These are phyloP conservation scores for Circinella umbellata DNA, from an alignment of 371 early-diverging fungal species.

Conservation along the genomic window DNA sequence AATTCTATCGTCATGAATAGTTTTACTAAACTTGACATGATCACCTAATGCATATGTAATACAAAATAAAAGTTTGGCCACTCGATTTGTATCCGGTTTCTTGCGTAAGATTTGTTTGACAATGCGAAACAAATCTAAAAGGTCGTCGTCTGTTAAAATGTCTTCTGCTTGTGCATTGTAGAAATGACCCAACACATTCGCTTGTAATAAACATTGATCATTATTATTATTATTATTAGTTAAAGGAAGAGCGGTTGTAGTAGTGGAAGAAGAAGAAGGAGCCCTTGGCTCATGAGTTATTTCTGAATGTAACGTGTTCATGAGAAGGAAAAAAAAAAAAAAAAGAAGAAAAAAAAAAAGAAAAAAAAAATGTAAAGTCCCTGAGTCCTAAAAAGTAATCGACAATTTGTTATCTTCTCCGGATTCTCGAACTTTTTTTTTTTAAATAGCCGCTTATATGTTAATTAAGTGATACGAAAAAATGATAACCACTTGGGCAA, in stretches of 20 bases:
- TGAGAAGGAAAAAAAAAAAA: conserved; percentile 1
- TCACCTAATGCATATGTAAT: conserved; percentile 51
- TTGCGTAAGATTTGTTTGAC: conserved; percentile 46
- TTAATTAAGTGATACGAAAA: no score
- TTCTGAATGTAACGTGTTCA: conserved; percentile 13
- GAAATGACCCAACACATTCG: conserved; percentile 1
- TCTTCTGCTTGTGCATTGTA: conserved; percentile 49
- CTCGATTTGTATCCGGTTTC: conserved; percentile 38
- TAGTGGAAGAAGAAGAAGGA: no score
- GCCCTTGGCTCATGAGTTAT: not conserved
- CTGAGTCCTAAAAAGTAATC: no score
- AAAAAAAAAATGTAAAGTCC: no score
- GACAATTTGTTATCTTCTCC: no score
- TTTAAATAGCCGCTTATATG: no score
- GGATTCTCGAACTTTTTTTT: no score
- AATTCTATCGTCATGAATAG: conserved; percentile 37
- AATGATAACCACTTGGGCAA: no score
- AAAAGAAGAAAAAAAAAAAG: no score
- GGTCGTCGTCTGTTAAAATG: conserved; percentile 50
- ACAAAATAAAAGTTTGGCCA: conserved; percentile 53
- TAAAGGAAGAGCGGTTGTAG: no score
- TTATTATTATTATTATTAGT: not conserved
- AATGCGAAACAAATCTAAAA: conserved; percentile 50
- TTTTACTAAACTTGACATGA: conserved; percentile 39
- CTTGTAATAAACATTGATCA: not conserved